Evolutionary conservation across 805 yeast species (phyloP).

Genomic region (Maudiozyma bulderi): DNA sequence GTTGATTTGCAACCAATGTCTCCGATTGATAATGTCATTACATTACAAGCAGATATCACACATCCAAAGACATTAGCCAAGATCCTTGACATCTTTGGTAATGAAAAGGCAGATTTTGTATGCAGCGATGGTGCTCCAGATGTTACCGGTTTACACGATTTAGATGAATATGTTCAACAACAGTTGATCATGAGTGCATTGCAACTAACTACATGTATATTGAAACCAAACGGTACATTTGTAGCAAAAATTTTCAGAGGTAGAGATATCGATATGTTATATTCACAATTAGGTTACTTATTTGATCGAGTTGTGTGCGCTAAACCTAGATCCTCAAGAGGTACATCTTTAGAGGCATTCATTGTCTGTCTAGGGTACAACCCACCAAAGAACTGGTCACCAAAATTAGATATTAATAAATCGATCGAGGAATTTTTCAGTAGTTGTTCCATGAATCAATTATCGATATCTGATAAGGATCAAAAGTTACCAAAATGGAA

Average conservation of each 20-base stretch:
- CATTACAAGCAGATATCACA: conserved; percentile 93
- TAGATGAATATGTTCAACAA: conserved; percentile 95
- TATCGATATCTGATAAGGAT: conserved; percentile 2
- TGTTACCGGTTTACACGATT: conserved; percentile 92
- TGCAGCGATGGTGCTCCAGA: conserved; percentile 99
- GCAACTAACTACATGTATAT: conserved; percentile 80
- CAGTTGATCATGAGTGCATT: conserved; percentile 86
- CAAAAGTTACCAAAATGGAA: conserved; percentile 30
- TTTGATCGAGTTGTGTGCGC: conserved; percentile 89
- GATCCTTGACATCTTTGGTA: conserved; percentile 76
- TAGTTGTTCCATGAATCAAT: conserved; percentile 30
- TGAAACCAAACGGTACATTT: conserved; percentile 84
- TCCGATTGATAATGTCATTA: conserved; percentile 83
- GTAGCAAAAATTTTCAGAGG: conserved; percentile 97
- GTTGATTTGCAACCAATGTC: conserved; percentile 97
- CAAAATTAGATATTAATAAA: conserved; percentile 43
- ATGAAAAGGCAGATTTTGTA: conserved; percentile 89
- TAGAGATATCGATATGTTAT: conserved; percentile 85
- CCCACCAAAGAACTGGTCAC: conserved; percentile 80
- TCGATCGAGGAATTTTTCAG: conserved; percentile 81
- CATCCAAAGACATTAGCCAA: conserved; percentile 79
- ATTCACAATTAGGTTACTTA: conserved; percentile 80
- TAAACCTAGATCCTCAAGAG: conserved; percentile 91
- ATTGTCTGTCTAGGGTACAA: conserved; percentile 83
- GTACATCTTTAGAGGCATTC: conserved; percentile 88